A percentile compares a stretch with the other conserved stretches of the same genome.
phyloP scores from a whole-genome alignment of 2,329 filamentous ascomycete species.

The Fusarium buxicola region DNA sequence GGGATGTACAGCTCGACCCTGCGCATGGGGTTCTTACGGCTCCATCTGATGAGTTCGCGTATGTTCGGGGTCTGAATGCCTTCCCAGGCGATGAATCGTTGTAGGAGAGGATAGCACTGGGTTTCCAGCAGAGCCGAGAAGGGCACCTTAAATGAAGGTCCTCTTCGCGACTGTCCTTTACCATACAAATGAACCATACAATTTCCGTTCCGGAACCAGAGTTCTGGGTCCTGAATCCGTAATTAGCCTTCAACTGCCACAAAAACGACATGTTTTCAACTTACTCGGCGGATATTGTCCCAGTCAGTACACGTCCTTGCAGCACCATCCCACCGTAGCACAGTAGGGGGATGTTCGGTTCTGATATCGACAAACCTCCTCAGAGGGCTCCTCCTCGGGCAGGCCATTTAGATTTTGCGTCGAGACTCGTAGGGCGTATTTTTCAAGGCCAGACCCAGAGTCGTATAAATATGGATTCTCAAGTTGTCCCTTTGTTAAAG shows the following conservation, averaged over 20 bases:
- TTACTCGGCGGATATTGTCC: conserved; percentile 62
- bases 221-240: conserved; percentile 72
- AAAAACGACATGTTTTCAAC: conserved; percentile 29
- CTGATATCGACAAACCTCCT: conserved; percentile 45
- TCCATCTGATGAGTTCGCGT: conserved; percentile 50
- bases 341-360: conserved; percentile 30
- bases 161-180: conserved; percentile 71
- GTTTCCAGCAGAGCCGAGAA: conserved; percentile 67
- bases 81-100: conserved; percentile 59
- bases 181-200: conserved; percentile 77
- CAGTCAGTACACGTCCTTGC: conserved; percentile 57
- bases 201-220: conserved; percentile 76
- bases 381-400: conserved; percentile 30
- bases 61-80: conserved; percentile 37
- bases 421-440: not conserved
- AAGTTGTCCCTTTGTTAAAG: not conserved
- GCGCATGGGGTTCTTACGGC: conserved; percentile 45
- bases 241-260: conserved; percentile 12
- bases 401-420: conserved; percentile 13
- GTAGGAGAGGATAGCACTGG: conserved; percentile 70
- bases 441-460: not conserved
- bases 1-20: conserved; percentile 76
- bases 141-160: conserved; percentile 75
- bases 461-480: conserved; percentile 16
- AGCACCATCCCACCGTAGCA: conserved; percentile 65